phyloP scores from a whole-genome alignment of 768 basidiomycete genomes.

The Cystofilobasidium bisporidii region DNA sequence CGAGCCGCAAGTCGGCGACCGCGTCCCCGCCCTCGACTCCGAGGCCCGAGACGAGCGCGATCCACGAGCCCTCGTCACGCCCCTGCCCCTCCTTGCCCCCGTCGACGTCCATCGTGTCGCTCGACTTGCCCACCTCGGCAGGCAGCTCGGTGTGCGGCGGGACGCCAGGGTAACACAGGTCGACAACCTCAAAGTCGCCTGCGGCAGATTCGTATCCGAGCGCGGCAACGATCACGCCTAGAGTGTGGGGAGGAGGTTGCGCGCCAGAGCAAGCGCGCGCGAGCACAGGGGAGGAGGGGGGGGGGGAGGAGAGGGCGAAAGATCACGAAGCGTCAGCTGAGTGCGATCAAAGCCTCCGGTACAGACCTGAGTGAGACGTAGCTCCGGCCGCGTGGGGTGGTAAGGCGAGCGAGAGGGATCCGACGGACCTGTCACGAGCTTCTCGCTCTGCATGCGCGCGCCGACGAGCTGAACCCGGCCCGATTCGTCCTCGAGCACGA shows the following conservation, averaged over 20 bases:
- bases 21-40: conserved; percentile 54
- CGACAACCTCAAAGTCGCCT: conserved; percentile 90
- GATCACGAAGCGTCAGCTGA: no score
- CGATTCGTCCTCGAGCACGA: conserved; percentile 93
- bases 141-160: conserved; percentile 50
- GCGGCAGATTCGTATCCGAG: conserved; percentile 79
- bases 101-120: conserved; percentile 57
- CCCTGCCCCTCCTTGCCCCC: conserved; percentile 45
- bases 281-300: no score
- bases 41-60: conserved; percentile 77
- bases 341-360: no score
- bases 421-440: conserved; percentile 64
- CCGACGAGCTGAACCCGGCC: conserved; percentile 85
- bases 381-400: no score
- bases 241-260: no score
- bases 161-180: conserved; percentile 74
- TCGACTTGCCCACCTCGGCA: no score
- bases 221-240: conserved; percentile 72
- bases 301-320: no score
- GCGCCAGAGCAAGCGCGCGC: not conserved
- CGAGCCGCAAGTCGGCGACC: conserved; percentile 53
- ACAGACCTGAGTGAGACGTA: no score
- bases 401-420: no score
- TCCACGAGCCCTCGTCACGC: conserved; percentile 56
- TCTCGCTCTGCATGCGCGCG: conserved; percentile 49